These are phyloP conservation scores for Tarenaya hassleriana DNA, from an alignment of 345 rosid species.

Conservation along the genomic window DNA sequence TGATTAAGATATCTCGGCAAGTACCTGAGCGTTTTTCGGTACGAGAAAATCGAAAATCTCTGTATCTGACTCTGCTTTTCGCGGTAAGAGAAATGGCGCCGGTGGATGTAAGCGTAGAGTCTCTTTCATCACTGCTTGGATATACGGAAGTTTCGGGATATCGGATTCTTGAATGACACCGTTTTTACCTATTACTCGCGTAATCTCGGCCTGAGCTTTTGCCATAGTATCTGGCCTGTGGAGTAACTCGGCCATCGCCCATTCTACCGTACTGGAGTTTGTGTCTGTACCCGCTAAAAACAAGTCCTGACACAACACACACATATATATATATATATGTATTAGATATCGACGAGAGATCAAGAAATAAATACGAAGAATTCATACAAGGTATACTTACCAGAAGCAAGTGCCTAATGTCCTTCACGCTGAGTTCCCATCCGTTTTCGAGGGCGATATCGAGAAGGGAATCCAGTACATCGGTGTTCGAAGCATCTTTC, in stretches of 20 bases:
- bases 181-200: slow-evolving; percentile 25
- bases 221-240: slow-evolving; percentile 15
- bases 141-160: slow-evolving; percentile 22
- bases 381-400: slow-evolving; percentile 21
- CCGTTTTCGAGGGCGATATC: slow-evolving; percentile 19
- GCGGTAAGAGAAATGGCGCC: slow-evolving; percentile 33
- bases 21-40: slow-evolving; percentile 30
- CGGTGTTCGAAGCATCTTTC: slow-evolving; percentile 15
- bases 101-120: slow-evolving; percentile 38
- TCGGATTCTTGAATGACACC: slow-evolving; percentile 30
- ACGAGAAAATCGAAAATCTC: slow-evolving; percentile 26
- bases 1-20: no score
- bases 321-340: background rate
- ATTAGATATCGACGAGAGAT: background rate
- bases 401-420: slow-evolving; percentile 28
- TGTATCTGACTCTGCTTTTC: slow-evolving; percentile 21
- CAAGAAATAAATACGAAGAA: no score
- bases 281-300: slow-evolving; percentile 43
- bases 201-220: slow-evolving; percentile 26
- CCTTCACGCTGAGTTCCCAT: slow-evolving; percentile 18
- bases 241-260: slow-evolving; percentile 33
- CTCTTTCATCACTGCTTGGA: slow-evolving; percentile 39
- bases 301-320: slow-evolving; percentile 28
- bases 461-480: slow-evolving; percentile 33
- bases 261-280: slow-evolving; percentile 29